phyloP scores from a whole-genome alignment of 2,329 filamentous ascomycete genomes.

The Acephala macrosclerotiorum region DNA sequence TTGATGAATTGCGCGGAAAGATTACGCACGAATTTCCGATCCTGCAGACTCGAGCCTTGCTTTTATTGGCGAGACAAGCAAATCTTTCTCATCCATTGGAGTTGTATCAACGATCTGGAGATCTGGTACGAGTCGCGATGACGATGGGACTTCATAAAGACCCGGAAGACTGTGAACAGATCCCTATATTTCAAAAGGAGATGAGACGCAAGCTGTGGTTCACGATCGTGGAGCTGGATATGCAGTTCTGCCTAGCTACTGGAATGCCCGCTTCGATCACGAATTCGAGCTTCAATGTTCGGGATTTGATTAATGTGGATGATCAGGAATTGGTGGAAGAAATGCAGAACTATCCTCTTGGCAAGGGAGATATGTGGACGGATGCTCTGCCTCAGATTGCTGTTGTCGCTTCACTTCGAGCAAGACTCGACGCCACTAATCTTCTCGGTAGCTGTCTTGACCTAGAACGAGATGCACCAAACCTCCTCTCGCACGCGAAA shows the following conservation, averaged over 20 bases:
- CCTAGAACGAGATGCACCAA: constrained; percentile 24
- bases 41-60: constrained; percentile 27
- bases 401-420: constrained; percentile 21
- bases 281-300: constrained; percentile 55
- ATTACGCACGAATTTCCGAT: constrained; percentile 23
- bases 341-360: constrained; percentile 29
- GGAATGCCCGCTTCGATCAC: constrained; percentile 58
- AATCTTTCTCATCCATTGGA: constrained; percentile 43
- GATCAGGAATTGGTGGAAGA: constrained; percentile 29
- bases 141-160: constrained; percentile 66
- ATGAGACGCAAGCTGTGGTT: constrained; percentile 63
- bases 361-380: constrained; percentile 28
- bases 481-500: constrained; percentile 21
- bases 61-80: constrained; percentile 27
- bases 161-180: constrained; percentile 54
- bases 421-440: constrained; percentile 29
- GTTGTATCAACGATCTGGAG: constrained; percentile 19
- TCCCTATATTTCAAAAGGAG: constrained; percentile 57
- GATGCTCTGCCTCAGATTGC: constrained; percentile 33
- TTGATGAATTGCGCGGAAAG: constrained; percentile 29
- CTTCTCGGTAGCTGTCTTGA: constrained; percentile 29
- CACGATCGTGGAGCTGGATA: constrained; percentile 59
- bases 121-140: constrained; percentile 59
- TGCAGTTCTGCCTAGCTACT: constrained; percentile 58
- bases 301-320: constrained; percentile 54